These are phyloP conservation scores for Diaporthe australafricana DNA, from an alignment of 2,329 filamentous ascomycete species.

Conservation along the genomic window DNA sequence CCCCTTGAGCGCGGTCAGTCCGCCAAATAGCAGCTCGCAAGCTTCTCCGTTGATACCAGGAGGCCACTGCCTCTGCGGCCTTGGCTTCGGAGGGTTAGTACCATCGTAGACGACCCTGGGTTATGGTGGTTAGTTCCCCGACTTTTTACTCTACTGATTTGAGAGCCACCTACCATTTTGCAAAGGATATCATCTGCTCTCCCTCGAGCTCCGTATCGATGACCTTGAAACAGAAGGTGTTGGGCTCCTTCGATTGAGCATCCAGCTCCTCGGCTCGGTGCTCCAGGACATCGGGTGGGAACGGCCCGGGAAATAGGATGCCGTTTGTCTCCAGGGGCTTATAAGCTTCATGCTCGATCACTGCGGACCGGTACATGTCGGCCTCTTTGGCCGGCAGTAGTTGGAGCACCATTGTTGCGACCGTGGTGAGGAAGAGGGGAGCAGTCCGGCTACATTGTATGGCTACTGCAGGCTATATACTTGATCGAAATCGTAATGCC, in stretches of 20 bases:
- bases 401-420: constrained; percentile 51
- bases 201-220: constrained; percentile 47
- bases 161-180: constrained; percentile 44
- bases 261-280: constrained; percentile 33
- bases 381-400: constrained; percentile 48
- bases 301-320: constrained; percentile 45
- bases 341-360: constrained; percentile 54
- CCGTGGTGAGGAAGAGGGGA: not conserved
- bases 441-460: not conserved
- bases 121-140: not conserved
- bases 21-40: constrained; percentile 47
- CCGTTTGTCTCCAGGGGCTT: constrained; percentile 45
- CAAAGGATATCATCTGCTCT: constrained; percentile 47
- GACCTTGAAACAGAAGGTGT: constrained; percentile 46
- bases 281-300: constrained; percentile 29
- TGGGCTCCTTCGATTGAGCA: constrained; percentile 40
- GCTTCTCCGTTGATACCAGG: constrained; percentile 46
- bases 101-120: constrained; percentile 27
- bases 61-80: constrained; percentile 39
- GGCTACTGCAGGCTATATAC: not conserved
- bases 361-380: constrained; percentile 50
- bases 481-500: too few relatives aligned
- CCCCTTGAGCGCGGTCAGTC: constrained; percentile 38
- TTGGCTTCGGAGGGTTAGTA: constrained; percentile 39
- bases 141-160: too few relatives aligned